Base-by-base conservation (phyloP, 2,329 filamentous ascomycete genomes). In the Xylariomycetidae sp. region DNA sequence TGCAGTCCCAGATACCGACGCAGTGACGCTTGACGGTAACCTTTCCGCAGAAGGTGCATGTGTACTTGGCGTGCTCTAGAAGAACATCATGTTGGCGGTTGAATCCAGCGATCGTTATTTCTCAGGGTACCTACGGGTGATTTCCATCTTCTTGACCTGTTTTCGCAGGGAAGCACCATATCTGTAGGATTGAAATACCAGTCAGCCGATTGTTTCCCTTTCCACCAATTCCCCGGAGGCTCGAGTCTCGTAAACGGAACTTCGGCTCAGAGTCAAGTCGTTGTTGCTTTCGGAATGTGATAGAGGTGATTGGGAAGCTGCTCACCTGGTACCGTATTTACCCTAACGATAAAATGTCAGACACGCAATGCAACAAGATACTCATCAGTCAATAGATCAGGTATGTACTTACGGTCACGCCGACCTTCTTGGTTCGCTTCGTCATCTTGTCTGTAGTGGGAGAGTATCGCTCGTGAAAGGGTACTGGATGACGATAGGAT, bases 81-180 rank as follows among this genome's bases (percentile, higher is more conserved):
- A 13, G 15, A 33, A 44, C 37, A 46, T 38, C 33, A n/a, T 34
- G 22, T 17, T 18, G 4, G 4, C 16, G 5, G 33, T 22, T 27
- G 11, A 12, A 11, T 20, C 5, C n/a, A 16, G 25, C 9, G 27
- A 25, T 11, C 26, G 8, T 17, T 23, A 22, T 23, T 23, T 5
- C 20, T 23, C 26, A 69, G n/a, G 8, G 12, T 9, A 17, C 18
- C n/a, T 34, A 25, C 97, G 92, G 61, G 87, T 86, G 69, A 97
- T 86, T 84, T 97, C 92, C 85, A 96, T 95, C 86, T 96, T 96
- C 88, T 97, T 97, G 65, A 92, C 84, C 69, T 88, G 89, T 82
- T 97, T 97, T 74, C 89, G 88, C 72, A 97, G 88, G 62, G 92
- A 97, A 67, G 92, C 90, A 89, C 90, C 92, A 73, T 94, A 94